Percentiles rank a stretch among this genome's conserved stretches.
Evolutionary conservation across 2,329 filamentous ascomycete genomes (phyloP).

Genomic region (Orbilia oligospora): DNA sequence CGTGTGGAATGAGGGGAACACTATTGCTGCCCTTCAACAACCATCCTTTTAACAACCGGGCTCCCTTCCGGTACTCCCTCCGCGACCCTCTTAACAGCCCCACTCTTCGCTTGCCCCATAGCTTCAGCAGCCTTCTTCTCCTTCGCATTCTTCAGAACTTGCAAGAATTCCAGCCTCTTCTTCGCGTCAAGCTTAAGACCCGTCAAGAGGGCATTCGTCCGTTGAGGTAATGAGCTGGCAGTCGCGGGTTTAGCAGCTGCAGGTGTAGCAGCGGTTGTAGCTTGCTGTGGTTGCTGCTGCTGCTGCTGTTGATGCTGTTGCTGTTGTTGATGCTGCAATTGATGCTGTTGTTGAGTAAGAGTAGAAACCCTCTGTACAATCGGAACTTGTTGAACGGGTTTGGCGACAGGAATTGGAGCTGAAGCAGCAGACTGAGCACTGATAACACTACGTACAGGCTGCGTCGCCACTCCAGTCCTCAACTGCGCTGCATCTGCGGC

Average conservation of each 20-base stretch:
- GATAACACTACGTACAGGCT: background rate
- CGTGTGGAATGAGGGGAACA: background rate
- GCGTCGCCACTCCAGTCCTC: background rate
- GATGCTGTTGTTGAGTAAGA: constrained; percentile 13
- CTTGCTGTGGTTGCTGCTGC: constrained; percentile 8
- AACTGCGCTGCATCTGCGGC: background rate
- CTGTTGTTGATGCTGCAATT: constrained; percentile 7
- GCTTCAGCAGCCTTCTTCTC: constrained; percentile 57
- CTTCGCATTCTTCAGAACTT: constrained; percentile 52
- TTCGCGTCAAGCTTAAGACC: constrained; percentile 29
- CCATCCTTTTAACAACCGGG: constrained; percentile 41
- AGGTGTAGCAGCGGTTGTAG: background rate
- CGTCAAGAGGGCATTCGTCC: constrained; percentile 27
- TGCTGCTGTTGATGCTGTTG: constrained; percentile 11
- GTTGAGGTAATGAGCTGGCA: constrained; percentile 9
- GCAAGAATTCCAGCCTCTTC: constrained; percentile 38
- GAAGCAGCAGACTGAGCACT: background rate
- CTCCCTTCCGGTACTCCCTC: constrained; percentile 22
- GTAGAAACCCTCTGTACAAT: constrained; percentile 2
- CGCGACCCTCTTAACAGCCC: constrained; percentile 37
- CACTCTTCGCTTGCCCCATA: constrained; percentile 29
- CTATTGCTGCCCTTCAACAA: constrained; percentile 46
- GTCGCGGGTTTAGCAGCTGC: constrained; percentile 1
- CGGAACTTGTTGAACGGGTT: constrained; percentile 15
- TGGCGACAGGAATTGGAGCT: constrained; percentile 11